A percentile compares a stretch with the other conserved stretches of the same genome.
These are phyloP conservation scores for Pisolithus albus DNA, from an alignment of 768 basidiomycete genomes.

Conservation along the genomic window DNA sequence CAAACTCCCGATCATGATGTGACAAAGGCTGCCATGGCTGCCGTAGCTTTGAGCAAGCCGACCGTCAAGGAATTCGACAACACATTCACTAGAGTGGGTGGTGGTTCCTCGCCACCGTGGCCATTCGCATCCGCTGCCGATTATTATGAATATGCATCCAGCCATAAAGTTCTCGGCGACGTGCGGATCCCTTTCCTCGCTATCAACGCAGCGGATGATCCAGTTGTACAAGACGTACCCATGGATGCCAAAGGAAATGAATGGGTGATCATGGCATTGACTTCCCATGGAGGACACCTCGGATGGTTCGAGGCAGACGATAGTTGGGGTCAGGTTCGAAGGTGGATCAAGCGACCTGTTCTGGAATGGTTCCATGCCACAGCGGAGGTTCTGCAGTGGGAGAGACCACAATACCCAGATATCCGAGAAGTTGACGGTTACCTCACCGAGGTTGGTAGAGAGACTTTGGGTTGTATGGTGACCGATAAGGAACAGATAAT, in stretches of 20 bases:
- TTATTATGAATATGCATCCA: slow-evolving; percentile 51
- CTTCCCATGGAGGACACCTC: slow-evolving; percentile 65
- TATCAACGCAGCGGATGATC: slow-evolving; percentile 73
- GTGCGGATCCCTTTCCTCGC: slow-evolving; percentile 70
- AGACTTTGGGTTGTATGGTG: slow-evolving; percentile 52
- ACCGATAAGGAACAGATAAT: slow-evolving; percentile 48
- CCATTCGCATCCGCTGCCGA: slow-evolving; percentile 39
- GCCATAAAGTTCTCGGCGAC: slow-evolving; percentile 49
- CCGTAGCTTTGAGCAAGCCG: slow-evolving; percentile 44
- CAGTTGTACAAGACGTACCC: slow-evolving; percentile 60
- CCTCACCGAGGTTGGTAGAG: slow-evolving; percentile 50
- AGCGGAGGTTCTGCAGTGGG: slow-evolving; percentile 44
- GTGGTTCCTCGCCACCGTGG: slow-evolving; percentile 56
- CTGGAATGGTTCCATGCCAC: slow-evolving; percentile 63
- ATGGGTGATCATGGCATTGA: slow-evolving; percentile 54
- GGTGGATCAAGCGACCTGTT: slow-evolving; percentile 70
- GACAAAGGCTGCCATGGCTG: slow-evolving; percentile 40
- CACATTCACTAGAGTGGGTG: slow-evolving; percentile 58
- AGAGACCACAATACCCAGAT: slow-evolving; percentile 23
- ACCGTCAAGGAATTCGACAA: slow-evolving; percentile 56
- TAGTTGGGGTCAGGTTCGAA: slow-evolving; percentile 25
- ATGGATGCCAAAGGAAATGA: slow-evolving; percentile 47
- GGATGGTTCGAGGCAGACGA: slow-evolving; percentile 70
- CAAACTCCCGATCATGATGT: slow-evolving; percentile 46
- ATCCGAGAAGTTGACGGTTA: slow-evolving; percentile 53